phyloP scores from a whole-genome alignment of 2,329 filamentous ascomycete genomes.

The Claviceps citrina region DNA sequence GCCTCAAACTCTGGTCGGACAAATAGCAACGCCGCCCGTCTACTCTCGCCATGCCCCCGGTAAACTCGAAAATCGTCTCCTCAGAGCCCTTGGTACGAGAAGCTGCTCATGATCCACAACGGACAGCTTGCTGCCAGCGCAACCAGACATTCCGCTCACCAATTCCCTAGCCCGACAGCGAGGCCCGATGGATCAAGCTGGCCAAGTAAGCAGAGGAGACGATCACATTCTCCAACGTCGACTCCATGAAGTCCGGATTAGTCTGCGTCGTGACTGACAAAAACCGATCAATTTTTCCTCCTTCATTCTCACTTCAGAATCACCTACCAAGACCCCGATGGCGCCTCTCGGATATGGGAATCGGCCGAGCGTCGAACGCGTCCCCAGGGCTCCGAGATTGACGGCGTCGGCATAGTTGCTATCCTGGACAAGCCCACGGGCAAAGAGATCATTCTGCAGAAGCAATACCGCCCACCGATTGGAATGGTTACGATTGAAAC shows the following conservation, averaged over 20 bases:
- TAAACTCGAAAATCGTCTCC: conserved; percentile 27
- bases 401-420: conserved; percentile 59
- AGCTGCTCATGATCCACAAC: not conserved
- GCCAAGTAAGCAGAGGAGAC: conserved; percentile 29
- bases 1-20: not conserved
- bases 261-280: not conserved
- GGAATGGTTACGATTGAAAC: conserved; percentile 46
- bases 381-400: conserved; percentile 44
- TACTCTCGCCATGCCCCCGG: conserved; percentile 22
- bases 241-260: not conserved
- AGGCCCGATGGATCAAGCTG: conserved; percentile 46
- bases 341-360: conserved; percentile 50
- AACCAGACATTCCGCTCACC: not conserved
- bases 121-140: not conserved
- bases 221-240: not conserved
- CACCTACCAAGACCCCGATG: conserved; percentile 48
- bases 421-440: conserved; percentile 42
- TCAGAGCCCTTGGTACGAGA: conserved; percentile 28
- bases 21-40: not conserved
- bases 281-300: no score
- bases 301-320: conserved; percentile 24
- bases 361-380: conserved; percentile 56
- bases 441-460: conserved; percentile 46
- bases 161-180: conserved; percentile 25
- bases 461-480: conserved; percentile 50